A percentile compares a stretch with the other conserved stretches of the same genome.
phyloP scores from a whole-genome alignment of 2,329 filamentous ascomycete genomes.

The Diaporthe vexans region DNA sequence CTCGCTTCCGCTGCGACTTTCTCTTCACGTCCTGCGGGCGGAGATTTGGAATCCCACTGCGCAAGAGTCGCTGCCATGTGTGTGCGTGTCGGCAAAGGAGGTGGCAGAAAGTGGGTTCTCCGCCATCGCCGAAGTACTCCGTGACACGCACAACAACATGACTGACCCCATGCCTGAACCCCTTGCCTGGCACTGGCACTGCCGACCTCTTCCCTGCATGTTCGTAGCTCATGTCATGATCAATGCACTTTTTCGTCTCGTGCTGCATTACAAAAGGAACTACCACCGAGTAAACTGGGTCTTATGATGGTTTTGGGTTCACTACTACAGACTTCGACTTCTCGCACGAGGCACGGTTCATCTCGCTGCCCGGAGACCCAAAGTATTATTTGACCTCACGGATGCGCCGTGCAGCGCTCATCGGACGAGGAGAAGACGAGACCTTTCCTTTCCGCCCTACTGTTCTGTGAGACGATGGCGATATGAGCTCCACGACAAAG shows the following conservation, averaged over 20 bases:
- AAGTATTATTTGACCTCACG: background rate
- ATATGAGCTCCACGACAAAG: slow-evolving; percentile 32
- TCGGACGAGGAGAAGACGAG: background rate
- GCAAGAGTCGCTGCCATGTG: background rate
- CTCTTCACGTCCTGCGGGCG: background rate
- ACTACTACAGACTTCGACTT: background rate
- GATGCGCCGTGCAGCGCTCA: background rate
- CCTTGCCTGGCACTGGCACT: background rate
- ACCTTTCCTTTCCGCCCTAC: background rate
- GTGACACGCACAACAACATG: slow-evolving; percentile 11
- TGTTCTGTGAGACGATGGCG: slow-evolving; percentile 17
- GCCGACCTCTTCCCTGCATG: slow-evolving; percentile 22
- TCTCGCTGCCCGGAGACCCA: background rate
- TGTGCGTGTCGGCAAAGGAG: background rate
- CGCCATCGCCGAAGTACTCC: slow-evolving; percentile 28
- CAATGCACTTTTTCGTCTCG: slow-evolving; percentile 1
- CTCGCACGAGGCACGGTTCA: background rate
- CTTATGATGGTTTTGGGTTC: background rate
- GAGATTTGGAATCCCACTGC: slow-evolving; percentile 14
- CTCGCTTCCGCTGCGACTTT: slow-evolving; percentile 13
- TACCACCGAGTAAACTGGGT: slow-evolving; percentile 3
- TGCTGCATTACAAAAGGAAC: slow-evolving; percentile 27
- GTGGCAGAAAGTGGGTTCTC: slow-evolving; percentile 2
- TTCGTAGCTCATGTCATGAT: slow-evolving; percentile 29
- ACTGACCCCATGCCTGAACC: slow-evolving; percentile 19